These are phyloP conservation scores for Venustampulla echinocandica DNA, from an alignment of 495 filamentous ascomycete genomes.

Conservation along the genomic window DNA sequence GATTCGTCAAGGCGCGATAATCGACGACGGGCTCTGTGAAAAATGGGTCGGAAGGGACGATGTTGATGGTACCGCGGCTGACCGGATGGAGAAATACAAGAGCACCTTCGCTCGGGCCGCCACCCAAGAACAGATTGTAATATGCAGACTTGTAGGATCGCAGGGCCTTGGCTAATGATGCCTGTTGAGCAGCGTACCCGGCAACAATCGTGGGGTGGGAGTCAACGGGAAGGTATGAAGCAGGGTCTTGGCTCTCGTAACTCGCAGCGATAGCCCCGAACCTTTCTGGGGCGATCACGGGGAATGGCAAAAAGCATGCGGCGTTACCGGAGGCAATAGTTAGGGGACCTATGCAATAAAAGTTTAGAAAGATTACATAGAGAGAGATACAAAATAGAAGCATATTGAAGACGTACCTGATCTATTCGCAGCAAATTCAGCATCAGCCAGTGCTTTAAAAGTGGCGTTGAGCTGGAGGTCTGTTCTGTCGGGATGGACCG, in stretches of 20 bases:
- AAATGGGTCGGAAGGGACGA: slow-evolving; percentile 12
- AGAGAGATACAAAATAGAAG: too few species aligned
- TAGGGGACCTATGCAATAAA: neutral
- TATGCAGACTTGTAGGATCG: neutral
- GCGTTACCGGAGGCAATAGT: neutral
- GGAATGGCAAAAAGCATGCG: neutral
- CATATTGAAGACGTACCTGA: too few species aligned
- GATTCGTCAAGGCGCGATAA: slow-evolving; percentile 15
- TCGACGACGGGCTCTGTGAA: slow-evolving; percentile 17
- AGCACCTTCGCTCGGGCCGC: neutral
- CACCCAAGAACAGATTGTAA: neutral
- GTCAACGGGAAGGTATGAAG: neutral
- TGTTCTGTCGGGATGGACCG: too few species aligned
- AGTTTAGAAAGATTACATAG: too few species aligned
- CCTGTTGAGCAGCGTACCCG: neutral
- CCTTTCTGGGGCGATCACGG: neutral
- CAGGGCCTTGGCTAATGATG: neutral
- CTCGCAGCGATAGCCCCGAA: neutral
- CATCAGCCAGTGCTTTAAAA: neutral
- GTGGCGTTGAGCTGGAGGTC: too few species aligned
- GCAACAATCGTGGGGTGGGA: neutral
- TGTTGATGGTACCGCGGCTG: slow-evolving; percentile 12
- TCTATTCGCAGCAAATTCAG: neutral
- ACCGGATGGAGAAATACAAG: slow-evolving; percentile 12
- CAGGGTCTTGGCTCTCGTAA: neutral